Evolutionary conservation across 768 basidiomycete genomes (phyloP), one percentile per base, ranked within the genome.

Genomic region (Mycena filopes): DNA sequence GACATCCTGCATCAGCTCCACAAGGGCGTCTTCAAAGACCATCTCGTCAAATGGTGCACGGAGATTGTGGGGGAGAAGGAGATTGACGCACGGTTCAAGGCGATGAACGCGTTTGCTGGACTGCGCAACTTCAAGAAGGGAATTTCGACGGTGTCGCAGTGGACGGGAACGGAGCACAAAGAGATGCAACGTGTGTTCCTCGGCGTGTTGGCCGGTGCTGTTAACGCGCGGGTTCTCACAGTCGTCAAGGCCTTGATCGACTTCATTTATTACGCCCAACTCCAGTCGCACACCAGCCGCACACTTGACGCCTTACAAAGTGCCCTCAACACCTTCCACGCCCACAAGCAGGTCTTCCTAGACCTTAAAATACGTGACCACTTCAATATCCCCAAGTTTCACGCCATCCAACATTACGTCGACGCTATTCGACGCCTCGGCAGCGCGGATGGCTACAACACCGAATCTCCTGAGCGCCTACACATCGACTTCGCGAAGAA

Each of bases 11-110:
- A 46, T 21, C 45, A 46, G 45, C 45, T 46, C n/a, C 47, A 48
- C 47, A 48, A 48, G 26, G 47, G 47, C 47, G 47, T 48, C 11
- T 48, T 48, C 47, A 50, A 50, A 11, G 48, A 50, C n/a, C 48
- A 50, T 31, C 29, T 50, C 1, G 48, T 50, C 1, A 50, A 33
- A 18, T 50, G 48, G 48, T 50, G 48, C 29, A 33, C 28, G 5
- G 20, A 50, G 29, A 31, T 50, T 20, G 29, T 50, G 2, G 48
- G 48, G 6, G 29, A 13, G 31, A n/a, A 18, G 2, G 48, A 50
- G 29, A 18, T 50, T 28, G 48, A 50, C 20, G 48, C 48, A 11
- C 48, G 48, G 16, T 50, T 50, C 29, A 50, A 50, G 29, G 48
- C 48, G 1, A 50, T 50, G 48, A 50, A 50, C 28, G 48, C 45